These are phyloP conservation scores for Claviceps sp. DNA, from an alignment of 2,329 filamentous ascomycete genomes.

Conservation along the genomic window DNA sequence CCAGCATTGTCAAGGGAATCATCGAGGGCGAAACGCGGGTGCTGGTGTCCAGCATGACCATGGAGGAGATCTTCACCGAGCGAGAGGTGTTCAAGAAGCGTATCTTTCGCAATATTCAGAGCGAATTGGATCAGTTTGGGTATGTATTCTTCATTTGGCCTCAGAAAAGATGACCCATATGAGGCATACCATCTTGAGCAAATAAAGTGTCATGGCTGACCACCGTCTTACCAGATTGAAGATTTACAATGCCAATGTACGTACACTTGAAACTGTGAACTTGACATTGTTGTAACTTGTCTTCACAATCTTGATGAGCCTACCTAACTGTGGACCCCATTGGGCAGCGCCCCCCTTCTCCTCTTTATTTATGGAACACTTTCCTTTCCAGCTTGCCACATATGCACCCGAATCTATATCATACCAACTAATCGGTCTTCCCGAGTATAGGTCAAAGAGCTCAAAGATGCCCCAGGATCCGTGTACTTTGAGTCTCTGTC, in stretches of 20 bases:
- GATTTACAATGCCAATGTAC: conserved; percentile 51
- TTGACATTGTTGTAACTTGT: too few species aligned
- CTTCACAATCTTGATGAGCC: conserved; percentile 16
- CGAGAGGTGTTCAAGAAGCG: conserved; percentile 64
- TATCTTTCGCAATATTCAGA: conserved; percentile 63
- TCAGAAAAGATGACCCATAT: neutral
- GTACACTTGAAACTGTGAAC: neutral
- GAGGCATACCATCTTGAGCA: too few species aligned
- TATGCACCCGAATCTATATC: neutral
- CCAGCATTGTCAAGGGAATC: conserved; percentile 78
- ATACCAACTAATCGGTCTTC: neutral
- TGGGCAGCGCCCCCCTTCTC: too few species aligned
- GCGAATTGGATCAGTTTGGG: conserved; percentile 61
- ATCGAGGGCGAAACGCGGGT: conserved; percentile 81
- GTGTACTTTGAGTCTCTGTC: conserved; percentile 74
- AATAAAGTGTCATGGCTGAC: neutral
- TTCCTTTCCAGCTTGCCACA: conserved; percentile 15
- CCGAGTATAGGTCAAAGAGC: conserved; percentile 48
- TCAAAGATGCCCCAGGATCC: conserved; percentile 70
- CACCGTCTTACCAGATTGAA: conserved; percentile 34
- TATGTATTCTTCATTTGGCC: neutral
- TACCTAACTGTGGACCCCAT: neutral
- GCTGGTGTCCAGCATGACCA: conserved; percentile 78
- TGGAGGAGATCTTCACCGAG: conserved; percentile 79
- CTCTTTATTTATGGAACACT: too few species aligned